These are phyloP conservation scores for Kodamaea arcana DNA, from an alignment of 1,139 yeast species.

Conservation along the genomic window DNA sequence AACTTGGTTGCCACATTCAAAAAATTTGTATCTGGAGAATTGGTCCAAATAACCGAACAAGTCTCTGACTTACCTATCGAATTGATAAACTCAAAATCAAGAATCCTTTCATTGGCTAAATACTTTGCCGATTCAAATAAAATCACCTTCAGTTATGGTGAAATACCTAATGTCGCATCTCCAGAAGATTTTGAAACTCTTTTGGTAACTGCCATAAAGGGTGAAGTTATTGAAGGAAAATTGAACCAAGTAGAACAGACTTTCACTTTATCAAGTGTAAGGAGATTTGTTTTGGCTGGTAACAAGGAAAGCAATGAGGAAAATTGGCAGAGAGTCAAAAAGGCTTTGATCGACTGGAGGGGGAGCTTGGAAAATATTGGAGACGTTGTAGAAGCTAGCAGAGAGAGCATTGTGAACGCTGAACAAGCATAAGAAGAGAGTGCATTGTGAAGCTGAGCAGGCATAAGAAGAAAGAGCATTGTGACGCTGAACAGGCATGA, in stretches of 20 bases:
- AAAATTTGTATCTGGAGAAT: slow-evolving; percentile 36
- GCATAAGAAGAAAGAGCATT: too few species aligned
- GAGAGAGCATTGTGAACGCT: slow-evolving; percentile 41
- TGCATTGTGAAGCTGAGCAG: too few species aligned
- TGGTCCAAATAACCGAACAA: slow-evolving; percentile 15
- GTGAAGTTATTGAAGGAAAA: slow-evolving; percentile 45
- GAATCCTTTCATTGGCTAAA: slow-evolving; percentile 41
- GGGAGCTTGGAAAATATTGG: slow-evolving; percentile 38
- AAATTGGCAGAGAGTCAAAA: slow-evolving; percentile 36
- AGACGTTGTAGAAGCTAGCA: slow-evolving; percentile 41
- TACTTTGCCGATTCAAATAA: slow-evolving; percentile 28
- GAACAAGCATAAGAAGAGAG: too few species aligned
- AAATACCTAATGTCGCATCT: slow-evolving; percentile 34
- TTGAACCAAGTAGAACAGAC: slow-evolving; percentile 43
- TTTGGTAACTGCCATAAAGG: slow-evolving; percentile 42
- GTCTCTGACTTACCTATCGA: slow-evolving; percentile 18
- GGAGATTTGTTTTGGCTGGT: slow-evolving; percentile 41
- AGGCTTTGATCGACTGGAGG: slow-evolving; percentile 39
- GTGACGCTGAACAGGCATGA: too few species aligned
- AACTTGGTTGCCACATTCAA: slow-evolving; percentile 26
- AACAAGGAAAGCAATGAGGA: slow-evolving; percentile 26
- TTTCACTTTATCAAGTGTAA: slow-evolving; percentile 43
- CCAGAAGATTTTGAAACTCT: slow-evolving; percentile 38
- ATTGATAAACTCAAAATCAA: slow-evolving; percentile 33
- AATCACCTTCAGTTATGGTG: slow-evolving; percentile 33